phyloP scores from a whole-genome alignment of 2,329 filamentous ascomycete genomes.

The Dryadomyces sulphureus region DNA sequence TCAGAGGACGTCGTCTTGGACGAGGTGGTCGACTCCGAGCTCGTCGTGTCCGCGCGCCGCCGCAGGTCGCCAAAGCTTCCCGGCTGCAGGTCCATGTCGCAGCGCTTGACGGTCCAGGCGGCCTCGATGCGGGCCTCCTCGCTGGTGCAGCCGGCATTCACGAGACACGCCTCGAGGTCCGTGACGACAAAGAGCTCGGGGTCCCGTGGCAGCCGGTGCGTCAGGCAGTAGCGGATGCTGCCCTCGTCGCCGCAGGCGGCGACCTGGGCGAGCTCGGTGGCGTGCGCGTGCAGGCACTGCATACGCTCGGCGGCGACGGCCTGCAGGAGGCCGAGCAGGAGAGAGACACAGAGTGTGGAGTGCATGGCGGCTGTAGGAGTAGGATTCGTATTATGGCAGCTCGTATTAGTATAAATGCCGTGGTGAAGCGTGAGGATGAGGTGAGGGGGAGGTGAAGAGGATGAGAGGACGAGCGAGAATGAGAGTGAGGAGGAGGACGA shows the following conservation, averaged over 20 bases:
- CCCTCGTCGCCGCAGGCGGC: slow-evolving; percentile 28
- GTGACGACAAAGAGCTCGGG: background rate
- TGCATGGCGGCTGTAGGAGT: background rate
- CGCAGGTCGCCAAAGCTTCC: slow-evolving; percentile 11
- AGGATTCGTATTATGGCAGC: no score
- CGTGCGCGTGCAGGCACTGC: slow-evolving; percentile 25
- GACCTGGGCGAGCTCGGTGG: slow-evolving; percentile 22
- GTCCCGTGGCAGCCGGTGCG: slow-evolving; percentile 12
- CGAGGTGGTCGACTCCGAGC: background rate
- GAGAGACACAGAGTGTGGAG: background rate
- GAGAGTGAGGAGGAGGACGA: background rate
- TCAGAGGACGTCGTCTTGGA: background rate
- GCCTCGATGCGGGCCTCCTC: slow-evolving; percentile 21
- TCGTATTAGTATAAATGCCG: no score
- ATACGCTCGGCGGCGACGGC: slow-evolving; percentile 12
- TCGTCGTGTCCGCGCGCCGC: slow-evolving; percentile 7
- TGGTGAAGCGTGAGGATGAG: no score
- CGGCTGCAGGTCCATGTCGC: slow-evolving; percentile 11
- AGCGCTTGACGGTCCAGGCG: slow-evolving; percentile 18
- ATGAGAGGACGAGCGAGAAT: background rate
- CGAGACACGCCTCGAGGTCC: slow-evolving; percentile 24
- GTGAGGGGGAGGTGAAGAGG: no score
- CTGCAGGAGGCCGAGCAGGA: background rate
- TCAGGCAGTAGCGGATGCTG: slow-evolving; percentile 28
- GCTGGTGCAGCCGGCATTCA: slow-evolving; percentile 20